Evolutionary conservation across 352 stramenopile species (phyloP).

Genomic region (Globisporangium abappressorium): DNA sequence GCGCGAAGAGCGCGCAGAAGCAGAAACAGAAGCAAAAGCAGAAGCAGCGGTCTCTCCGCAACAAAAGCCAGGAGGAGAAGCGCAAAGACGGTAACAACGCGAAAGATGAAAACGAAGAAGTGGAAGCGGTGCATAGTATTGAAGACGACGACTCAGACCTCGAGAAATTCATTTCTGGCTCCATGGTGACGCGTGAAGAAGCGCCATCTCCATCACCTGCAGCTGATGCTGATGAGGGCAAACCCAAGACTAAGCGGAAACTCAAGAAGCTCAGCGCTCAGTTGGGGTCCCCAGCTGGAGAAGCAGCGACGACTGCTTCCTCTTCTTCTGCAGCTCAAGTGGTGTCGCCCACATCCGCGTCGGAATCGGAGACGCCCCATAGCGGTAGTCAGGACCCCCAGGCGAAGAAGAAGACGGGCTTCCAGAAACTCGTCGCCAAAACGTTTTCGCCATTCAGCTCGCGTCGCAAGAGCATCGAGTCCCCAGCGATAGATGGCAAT

Average conservation of each 20-base stretch:
- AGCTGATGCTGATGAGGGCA: background rate
- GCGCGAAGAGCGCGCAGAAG: background rate
- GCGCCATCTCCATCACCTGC: background rate
- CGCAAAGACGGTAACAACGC: conserved; percentile 3
- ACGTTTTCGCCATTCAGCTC: conserved; percentile 57
- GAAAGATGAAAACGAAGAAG: conserved; percentile 12
- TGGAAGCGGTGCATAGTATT: conserved; percentile 8
- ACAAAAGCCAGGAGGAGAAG: conserved; percentile 9
- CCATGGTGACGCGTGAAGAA: conserved; percentile 15
- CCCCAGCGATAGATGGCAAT: conserved; percentile 11
- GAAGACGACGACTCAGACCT: conserved; percentile 28
- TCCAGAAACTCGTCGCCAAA: conserved; percentile 64
- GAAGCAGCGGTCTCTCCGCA: background rate
- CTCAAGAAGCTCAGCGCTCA: conserved; percentile 5
- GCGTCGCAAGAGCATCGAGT: conserved; percentile 28
- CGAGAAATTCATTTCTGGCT: conserved; percentile 25
- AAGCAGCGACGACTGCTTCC: background rate
- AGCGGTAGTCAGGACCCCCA: conserved; percentile 4
- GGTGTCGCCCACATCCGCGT: conserved; percentile 11
- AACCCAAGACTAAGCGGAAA: background rate
- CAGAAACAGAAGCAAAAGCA: background rate
- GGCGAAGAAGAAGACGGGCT: conserved; percentile 43
- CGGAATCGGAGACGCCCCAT: conserved; percentile 19
- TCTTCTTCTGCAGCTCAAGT: background rate
- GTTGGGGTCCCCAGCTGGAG: background rate